A percentile compares a stretch with the other conserved stretches of the same genome.
phyloP scores from a whole-genome alignment of 495 filamentous ascomycete species.

The Aspergillus sclerotioniger region DNA sequence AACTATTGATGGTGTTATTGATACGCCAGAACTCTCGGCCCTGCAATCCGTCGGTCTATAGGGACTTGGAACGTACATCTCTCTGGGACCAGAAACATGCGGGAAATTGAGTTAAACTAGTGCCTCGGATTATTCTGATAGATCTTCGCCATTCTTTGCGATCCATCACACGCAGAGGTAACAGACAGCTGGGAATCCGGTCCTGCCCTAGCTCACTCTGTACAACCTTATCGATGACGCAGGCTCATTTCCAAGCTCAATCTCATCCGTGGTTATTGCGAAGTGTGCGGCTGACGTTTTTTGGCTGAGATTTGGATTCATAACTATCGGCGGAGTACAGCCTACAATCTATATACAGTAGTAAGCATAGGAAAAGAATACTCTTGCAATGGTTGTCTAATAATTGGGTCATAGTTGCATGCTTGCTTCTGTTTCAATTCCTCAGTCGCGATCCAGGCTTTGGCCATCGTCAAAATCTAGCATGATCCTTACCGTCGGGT shows the following conservation, averaged over 20 bases:
- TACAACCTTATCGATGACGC: too few species aligned
- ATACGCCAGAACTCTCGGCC: background rate
- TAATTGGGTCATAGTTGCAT: background rate
- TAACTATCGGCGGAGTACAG: too few species aligned
- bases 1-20: too few species aligned
- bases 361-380: too few species aligned
- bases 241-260: too few species aligned
- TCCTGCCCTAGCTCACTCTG: too few species aligned
- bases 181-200: background rate
- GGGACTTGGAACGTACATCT: background rate
- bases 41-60: background rate
- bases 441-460: background rate
- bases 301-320: too few species aligned
- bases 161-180: background rate
- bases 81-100: background rate
- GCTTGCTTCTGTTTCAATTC: background rate
- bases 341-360: too few species aligned
- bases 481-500: background rate
- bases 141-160: slow-evolving; percentile 1
- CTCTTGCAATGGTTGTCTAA: background rate
- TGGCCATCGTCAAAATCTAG: background rate
- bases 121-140: slow-evolving; percentile 6
- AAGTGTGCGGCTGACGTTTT: too few species aligned
- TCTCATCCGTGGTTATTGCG: too few species aligned
- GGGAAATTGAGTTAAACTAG: slow-evolving; percentile 8